phyloP scores from a whole-genome alignment of 768 basidiomycete genomes.

The Amanita pallidorosea region DNA sequence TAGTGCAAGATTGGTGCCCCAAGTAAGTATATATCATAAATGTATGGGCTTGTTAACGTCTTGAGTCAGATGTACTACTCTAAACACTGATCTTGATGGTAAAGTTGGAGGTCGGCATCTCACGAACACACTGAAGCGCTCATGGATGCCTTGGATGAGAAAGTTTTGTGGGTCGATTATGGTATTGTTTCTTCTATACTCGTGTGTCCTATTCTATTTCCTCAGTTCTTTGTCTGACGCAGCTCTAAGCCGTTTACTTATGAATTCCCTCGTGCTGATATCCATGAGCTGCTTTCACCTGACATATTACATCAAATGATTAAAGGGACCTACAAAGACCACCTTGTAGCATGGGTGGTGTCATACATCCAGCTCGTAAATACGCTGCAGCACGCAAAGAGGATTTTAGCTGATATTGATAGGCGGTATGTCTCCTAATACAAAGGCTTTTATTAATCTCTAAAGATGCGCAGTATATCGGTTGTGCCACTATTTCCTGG shows the following conservation, averaged over 20 bases:
- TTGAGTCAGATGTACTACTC: not conserved
- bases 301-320: not conserved
- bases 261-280: slow-evolving; percentile 21
- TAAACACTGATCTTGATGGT: not conserved
- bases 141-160: not conserved
- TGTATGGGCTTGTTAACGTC: not conserved
- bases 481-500: slow-evolving; percentile 6
- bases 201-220: too few relatives aligned
- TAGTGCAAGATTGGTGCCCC: slow-evolving; percentile 13
- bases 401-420: slow-evolving; percentile 11
- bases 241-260: slow-evolving; percentile 15
- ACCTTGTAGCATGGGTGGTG: slow-evolving; percentile 17
- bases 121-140: not conserved
- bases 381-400: slow-evolving; percentile 3
- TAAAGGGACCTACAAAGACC: slow-evolving; percentile 13
- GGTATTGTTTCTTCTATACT: slow-evolving; percentile 3
- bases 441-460: too few relatives aligned
- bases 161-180: not conserved
- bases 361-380: slow-evolving; percentile 7
- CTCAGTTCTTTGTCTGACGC: too few relatives aligned
- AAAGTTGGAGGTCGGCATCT: slow-evolving; percentile 4
- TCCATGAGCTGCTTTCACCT: slow-evolving; percentile 21
- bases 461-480: not conserved
- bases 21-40: not conserved
- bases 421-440: not conserved